These are phyloP conservation scores for Tetrahymena malaccensis DNA, from an alignment of 73 alveolate genomes.

Conservation along the genomic window DNA sequence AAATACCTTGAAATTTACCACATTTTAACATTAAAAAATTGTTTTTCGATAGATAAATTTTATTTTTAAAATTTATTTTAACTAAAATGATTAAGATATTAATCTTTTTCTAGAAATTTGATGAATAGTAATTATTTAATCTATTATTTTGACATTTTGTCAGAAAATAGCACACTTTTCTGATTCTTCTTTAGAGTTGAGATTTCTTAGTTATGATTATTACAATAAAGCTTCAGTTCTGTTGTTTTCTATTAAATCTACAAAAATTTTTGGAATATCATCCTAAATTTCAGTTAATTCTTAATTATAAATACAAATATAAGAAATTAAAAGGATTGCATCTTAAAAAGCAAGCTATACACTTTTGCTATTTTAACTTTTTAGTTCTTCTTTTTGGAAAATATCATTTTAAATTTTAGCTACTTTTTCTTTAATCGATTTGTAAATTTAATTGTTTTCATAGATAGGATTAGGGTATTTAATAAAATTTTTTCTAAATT, in stretches of 20 bases:
- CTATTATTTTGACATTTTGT: too few species aligned
- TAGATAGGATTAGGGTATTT: neutral
- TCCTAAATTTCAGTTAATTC: neutral
- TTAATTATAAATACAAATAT: neutral
- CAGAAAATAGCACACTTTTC: neutral
- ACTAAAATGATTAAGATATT: too few species aligned
- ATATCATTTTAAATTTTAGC: neutral
- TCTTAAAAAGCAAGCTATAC: neutral
- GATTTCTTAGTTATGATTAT: neutral
- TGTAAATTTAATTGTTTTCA: too few species aligned
- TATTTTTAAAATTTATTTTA: too few species aligned
- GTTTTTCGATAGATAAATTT: too few species aligned
- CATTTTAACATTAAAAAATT: too few species aligned
- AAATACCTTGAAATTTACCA: too few species aligned
- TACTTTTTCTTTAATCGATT: neutral
- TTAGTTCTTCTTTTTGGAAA: neutral
- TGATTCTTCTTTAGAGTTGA: too few species aligned
- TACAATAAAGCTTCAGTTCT: neutral
- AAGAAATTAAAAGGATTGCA: neutral
- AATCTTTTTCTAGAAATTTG: too few species aligned
- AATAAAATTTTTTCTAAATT: neutral
- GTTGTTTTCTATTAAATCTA: neutral
- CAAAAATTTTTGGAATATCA: neutral
- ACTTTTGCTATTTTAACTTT: neutral
- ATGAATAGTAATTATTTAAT: too few species aligned